Base-by-base conservation (phyloP, 1,284 basidiomycete species). In the Tilletia walkeri region DNA sequence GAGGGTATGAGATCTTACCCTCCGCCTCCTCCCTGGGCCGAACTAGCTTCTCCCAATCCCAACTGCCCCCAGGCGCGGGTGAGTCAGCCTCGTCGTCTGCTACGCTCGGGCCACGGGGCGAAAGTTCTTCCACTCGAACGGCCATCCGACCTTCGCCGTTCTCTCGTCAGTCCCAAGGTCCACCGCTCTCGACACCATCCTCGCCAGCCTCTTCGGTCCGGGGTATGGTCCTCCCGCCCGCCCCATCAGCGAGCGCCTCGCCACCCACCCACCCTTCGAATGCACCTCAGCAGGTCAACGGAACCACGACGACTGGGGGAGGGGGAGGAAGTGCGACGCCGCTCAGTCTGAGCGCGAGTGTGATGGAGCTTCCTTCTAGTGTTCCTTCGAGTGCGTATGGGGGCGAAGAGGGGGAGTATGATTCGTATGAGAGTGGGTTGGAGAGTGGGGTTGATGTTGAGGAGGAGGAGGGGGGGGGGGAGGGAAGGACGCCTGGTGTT, bases 281-380 rank as follows among this genome's bases (percentile, higher is more conserved):
- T 12, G 48, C 14, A 49, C 1, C 48, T 2, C 48, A n/a, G 12
- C 48, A n/a, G n/a, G n/a, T 53, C 50, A 6, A n/a, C 41, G 41
- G 41, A 12, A 5, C 41, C 41, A 12, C 6, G 41, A 14, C 41
- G 41, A 14, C 9, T 45, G 41, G 5, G 12, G n/a, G 18, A 4
- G 24, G 50, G 18, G 18, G 50, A 1, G 56, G 56, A 9, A 61
- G 56, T 30, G 20, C n/a, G 56, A 61, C 56, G 36, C 56, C 56
- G 56, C 9, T 30, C 16, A 61, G 56, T 61, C 56, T 61, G 56
- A 61, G 56, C 56, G 56, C 56, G 56, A 61, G 56, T 30, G 56
- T 61, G 56, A 30, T 61, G 56, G 56, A 61, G 56, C 56, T 61
- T 7, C 56, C 56, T 9, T 30, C n/a, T 24, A 61, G 56, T 30